These are phyloP conservation scores for Diutina sp. DNA, from an alignment of 1,139 yeast genomes.

Conservation along the genomic window DNA sequence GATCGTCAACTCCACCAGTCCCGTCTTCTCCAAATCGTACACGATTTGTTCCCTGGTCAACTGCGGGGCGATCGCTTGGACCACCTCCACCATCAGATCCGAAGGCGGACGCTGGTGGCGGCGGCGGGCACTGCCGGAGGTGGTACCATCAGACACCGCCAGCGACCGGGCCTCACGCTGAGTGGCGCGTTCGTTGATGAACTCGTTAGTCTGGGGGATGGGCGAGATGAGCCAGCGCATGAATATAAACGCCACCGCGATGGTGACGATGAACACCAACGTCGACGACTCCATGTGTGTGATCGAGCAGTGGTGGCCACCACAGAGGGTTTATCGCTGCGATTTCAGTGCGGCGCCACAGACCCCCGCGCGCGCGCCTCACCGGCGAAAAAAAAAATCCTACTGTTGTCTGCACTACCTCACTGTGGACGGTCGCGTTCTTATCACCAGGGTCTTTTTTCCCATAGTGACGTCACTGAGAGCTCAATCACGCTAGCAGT, in stretches of 20 bases:
- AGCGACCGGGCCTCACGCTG: constrained; percentile 9
- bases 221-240: constrained; percentile 51
- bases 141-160: constrained; percentile 6
- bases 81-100: constrained; percentile 73
- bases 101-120: constrained; percentile 43
- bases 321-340: not conserved
- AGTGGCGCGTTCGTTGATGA: constrained; percentile 3
- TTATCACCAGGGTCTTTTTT: no score
- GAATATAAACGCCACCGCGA: constrained; percentile 40
- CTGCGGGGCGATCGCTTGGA: constrained; percentile 71
- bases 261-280: constrained; percentile 32
- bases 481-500: no score
- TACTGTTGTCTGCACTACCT: no score
- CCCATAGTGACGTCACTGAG: no score
- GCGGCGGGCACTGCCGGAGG: not conserved
- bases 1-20: constrained; percentile 71
- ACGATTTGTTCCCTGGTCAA: constrained; percentile 60
- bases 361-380: not conserved
- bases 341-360: not conserved
- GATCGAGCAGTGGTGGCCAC: not conserved
- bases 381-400: no score
- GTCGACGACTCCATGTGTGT: constrained; percentile 40
- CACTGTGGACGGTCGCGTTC: no score
- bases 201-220: constrained; percentile 22
- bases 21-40: constrained; percentile 51